These are phyloP conservation scores for Fomitopsis schrenkii DNA, from an alignment of 1,284 basidiomycete genomes.

Conservation along the genomic window DNA sequence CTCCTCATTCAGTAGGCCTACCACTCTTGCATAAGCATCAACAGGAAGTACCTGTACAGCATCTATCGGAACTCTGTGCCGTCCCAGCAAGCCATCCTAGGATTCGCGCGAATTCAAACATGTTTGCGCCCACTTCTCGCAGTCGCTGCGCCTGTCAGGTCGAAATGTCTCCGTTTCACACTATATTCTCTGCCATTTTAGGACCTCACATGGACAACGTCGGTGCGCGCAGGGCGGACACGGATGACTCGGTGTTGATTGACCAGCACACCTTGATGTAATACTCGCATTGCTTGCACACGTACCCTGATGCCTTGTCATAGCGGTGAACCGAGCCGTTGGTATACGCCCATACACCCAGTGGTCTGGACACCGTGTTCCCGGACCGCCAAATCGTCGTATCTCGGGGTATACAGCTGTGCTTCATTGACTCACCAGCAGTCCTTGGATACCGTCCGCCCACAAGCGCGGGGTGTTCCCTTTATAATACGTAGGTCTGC, in stretches of 20 bases:
- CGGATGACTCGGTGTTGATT: neutral
- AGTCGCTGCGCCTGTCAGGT: conserved; percentile 6
- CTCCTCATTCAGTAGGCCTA: neutral
- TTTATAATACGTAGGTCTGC: neutral
- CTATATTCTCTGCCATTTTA: neutral
- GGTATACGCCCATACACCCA: neutral
- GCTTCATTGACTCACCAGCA: conserved; percentile 21
- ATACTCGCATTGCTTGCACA: neutral
- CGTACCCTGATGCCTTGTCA: neutral
- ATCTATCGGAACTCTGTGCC: neutral
- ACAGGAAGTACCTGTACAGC: neutral
- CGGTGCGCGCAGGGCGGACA: neutral
- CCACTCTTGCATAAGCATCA: neutral
- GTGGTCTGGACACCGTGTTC: conserved; percentile 1
- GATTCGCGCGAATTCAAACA: neutral
- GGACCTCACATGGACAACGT: neutral
- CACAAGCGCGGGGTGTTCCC: neutral
- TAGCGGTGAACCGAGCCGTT: neutral
- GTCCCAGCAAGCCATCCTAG: neutral
- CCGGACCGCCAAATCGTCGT: conserved; percentile 20
- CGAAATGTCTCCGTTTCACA: neutral
- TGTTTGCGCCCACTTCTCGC: neutral
- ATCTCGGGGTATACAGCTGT: conserved; percentile 16
- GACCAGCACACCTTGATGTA: neutral
- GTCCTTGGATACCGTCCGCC: conserved; percentile 1